Conservation (phyloP, 306 rosid species). For the Vigna trinervia region DNA sequence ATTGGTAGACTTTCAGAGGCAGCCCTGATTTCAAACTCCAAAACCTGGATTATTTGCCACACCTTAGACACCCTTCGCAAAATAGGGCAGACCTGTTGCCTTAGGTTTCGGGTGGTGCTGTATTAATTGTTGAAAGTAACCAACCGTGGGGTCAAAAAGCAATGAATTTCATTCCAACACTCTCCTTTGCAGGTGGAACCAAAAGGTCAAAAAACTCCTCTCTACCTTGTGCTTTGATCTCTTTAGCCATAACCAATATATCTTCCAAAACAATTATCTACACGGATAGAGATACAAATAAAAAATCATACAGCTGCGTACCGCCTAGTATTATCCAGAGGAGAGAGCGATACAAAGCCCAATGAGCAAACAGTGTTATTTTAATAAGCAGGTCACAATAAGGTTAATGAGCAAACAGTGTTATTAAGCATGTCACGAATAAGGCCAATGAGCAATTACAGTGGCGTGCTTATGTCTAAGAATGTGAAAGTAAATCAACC, state of each 20-base stretch:
- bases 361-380: neutral
- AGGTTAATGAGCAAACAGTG: neutral
- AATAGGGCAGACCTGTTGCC: constrained; percentile 65
- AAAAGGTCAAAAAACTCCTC: constrained; percentile 64
- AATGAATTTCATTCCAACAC: constrained; percentile 13
- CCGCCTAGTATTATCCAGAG: neutral
- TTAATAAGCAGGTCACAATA: neutral
- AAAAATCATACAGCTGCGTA: neutral
- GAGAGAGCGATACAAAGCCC: neutral
- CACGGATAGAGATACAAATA: constrained; percentile 7
- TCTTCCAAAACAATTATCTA: constrained; percentile 71
- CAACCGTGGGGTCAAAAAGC: constrained; percentile 12
- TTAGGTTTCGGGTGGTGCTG: constrained; percentile 67
- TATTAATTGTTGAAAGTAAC: constrained; percentile 35
- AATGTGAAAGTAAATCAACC: no score
- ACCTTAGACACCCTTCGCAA: constrained; percentile 82
- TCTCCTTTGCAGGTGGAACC: constrained; percentile 45
- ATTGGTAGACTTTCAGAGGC: neutral
- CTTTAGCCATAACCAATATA: constrained; percentile 67
- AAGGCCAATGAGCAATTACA: no score
- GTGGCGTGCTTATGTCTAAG: neutral
- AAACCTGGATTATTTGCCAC: constrained; percentile 31
- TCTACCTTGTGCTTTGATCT: constrained; percentile 35
- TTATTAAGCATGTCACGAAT: no score
- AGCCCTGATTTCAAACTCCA: neutral